Evolutionary conservation across 495 filamentous ascomycete species (phyloP).

Genomic region (Neurospora sp.): DNA sequence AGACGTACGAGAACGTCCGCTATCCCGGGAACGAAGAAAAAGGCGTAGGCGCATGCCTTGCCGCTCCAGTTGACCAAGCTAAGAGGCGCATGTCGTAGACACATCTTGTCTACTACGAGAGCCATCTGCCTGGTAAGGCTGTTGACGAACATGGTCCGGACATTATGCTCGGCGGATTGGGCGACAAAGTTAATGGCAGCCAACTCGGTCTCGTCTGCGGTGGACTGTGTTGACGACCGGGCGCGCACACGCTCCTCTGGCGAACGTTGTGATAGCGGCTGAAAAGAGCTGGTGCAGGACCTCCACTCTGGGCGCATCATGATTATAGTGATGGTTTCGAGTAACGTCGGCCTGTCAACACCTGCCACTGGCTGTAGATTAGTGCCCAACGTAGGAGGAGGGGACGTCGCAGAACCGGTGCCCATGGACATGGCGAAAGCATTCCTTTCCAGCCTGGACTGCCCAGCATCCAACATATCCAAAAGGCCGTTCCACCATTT

Average conservation of each 20-base stretch:
- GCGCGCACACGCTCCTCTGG: constrained; percentile 29
- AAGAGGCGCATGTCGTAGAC: constrained; percentile 75
- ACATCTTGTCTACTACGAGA: constrained; percentile 88
- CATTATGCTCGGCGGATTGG: constrained; percentile 88
- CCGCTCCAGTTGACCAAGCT: constrained; percentile 90
- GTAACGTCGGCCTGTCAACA: constrained; percentile 57
- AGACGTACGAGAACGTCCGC: constrained; percentile 78
- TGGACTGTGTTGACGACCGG: constrained; percentile 31
- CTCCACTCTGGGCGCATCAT: constrained; percentile 95
- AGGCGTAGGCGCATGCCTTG: constrained; percentile 89
- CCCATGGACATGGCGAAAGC: constrained; percentile 36
- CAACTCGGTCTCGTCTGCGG: constrained; percentile 48
- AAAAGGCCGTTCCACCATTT: constrained; percentile 94
- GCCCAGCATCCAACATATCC: constrained; percentile 66
- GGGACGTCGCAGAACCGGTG: constrained; percentile 5
- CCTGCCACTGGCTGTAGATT: constrained; percentile 24
- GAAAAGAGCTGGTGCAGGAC: constrained; percentile 54
- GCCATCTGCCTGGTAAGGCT: constrained; percentile 82
- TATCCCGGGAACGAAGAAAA: constrained; percentile 87
- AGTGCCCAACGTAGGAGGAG: constrained; percentile 49
- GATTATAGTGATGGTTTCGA: constrained; percentile 78
- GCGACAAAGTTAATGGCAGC: constrained; percentile 54
- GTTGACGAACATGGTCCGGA: constrained; percentile 80
- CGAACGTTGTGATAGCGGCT: constrained; percentile 43
- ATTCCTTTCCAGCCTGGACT: constrained; percentile 36